These are phyloP conservation scores for Penicillium atrosanguineum DNA, from an alignment of 495 filamentous ascomycete genomes.

Conservation along the genomic window DNA sequence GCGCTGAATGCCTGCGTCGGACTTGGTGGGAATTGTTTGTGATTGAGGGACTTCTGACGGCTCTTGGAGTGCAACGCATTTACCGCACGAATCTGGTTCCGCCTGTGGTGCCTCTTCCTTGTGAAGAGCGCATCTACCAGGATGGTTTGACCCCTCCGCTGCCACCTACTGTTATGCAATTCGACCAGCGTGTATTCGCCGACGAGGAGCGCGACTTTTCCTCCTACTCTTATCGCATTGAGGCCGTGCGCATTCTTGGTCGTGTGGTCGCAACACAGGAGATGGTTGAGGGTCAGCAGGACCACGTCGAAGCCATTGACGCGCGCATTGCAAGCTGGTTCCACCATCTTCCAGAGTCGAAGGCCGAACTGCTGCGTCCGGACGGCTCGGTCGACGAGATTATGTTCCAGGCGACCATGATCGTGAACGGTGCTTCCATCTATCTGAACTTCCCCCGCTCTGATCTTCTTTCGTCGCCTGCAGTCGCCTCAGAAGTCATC, in stretches of 20 bases:
- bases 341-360: constrained; percentile 74
- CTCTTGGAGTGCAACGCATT: constrained; percentile 36
- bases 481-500: constrained; percentile 47
- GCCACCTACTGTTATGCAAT: constrained; percentile 41
- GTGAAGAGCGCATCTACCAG: constrained; percentile 48
- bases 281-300: constrained; percentile 41
- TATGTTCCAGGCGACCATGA: constrained; percentile 89
- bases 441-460: constrained; percentile 50
- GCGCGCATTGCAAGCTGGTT: constrained; percentile 77
- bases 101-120: constrained; percentile 41
- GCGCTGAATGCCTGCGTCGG: constrained; percentile 75
- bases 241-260: constrained; percentile 70
- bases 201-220: constrained; percentile 49
- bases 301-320: constrained; percentile 60
- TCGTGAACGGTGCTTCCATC: constrained; percentile 59
- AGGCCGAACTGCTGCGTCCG: constrained; percentile 65
- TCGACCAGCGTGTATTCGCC: constrained; percentile 44
- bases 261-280: constrained; percentile 58
- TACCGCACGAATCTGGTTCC: constrained; percentile 37
- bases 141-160: constrained; percentile 38
- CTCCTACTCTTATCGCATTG: constrained; percentile 49
- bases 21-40: constrained; percentile 94
- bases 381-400: constrained; percentile 76
- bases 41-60: constrained; percentile 61
- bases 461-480: constrained; percentile 46